Base-by-base conservation (phyloP, 2,329 filamentous ascomycete species). In the Dothiorella sarmentorum region DNA sequence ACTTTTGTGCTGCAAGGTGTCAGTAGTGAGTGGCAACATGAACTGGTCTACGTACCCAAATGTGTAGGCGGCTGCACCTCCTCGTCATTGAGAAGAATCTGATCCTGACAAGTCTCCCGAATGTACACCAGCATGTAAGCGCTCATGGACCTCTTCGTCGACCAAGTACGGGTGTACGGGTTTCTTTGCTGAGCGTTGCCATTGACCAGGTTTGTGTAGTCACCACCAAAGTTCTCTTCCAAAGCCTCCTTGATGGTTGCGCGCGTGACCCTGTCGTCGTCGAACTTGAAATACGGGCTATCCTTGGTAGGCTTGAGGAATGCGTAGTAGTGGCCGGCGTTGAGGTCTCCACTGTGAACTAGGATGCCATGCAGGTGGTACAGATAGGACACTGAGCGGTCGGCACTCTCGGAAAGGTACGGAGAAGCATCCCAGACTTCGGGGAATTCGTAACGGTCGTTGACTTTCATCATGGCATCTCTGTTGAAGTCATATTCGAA, bases 61-160 rank as follows among this genome's bases (percentile, higher is more conserved):
- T 97, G 92, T 55, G 80, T 71, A 2, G 94, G 95, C 15, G 91
- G 90, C 67, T 96, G 88, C 2, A 88, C 82, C 63, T 88, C 81
- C n/a, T 83, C 82, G 35, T 94, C 88, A 0, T 86, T 84, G 40
- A 87, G 84, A 56, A 99, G 80, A 47, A 97, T 87, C 64, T 89
- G 82, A 68, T 96, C 89, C n/a, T 96, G 75, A 59, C 87, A 85
- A 53, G 87, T 89, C 71, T 96, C 90, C 44, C 94, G 87, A 64
- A 99, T 91, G 70, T 99, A 99, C 2, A 99, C 95, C 79, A 99
- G 76, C 94, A 99, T 99, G 79, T 99, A 99, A 4, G 94, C 95
- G 72, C 92, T 99, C 82, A 87, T 88, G 2, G 84, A 87, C 45
- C 85, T 79, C 67, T 88, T 88, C 3, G 83, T 81, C 2, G 85